Evolutionary conservation across 495 filamentous ascomycete genomes (phyloP).

Genomic region (Aspergillus leporis): DNA sequence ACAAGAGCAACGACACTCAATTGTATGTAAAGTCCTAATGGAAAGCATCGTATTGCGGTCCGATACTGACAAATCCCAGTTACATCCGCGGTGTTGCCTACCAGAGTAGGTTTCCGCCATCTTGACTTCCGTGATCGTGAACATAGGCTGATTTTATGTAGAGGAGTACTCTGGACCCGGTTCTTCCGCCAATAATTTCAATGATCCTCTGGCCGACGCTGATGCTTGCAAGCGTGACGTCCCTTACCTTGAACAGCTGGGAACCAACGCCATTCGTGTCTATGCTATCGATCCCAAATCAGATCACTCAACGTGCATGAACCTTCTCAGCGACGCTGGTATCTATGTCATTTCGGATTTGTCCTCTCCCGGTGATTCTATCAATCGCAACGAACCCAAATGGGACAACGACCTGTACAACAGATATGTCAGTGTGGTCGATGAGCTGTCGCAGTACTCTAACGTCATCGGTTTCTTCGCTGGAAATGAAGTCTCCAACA

Average conservation of each 20-base stretch:
- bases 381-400: constrained; percentile 71
- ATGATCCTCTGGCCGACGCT: constrained; percentile 69
- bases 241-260: constrained; percentile 68
- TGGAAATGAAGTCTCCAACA: constrained; percentile 92
- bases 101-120: constrained; percentile 49
- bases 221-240: constrained; percentile 74
- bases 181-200: constrained; percentile 42
- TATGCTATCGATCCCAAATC: constrained; percentile 82
- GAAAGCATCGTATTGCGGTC: not conserved
- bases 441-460: constrained; percentile 70
- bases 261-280: constrained; percentile 85
- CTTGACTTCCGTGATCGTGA: not conserved
- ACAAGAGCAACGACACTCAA: constrained; percentile 67
- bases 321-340: constrained; percentile 71
- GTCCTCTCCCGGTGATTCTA: constrained; percentile 75
- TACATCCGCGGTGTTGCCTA: constrained; percentile 88
- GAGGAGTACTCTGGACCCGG: constrained; percentile 49
- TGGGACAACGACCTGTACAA: constrained; percentile 76
- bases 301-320: constrained; percentile 81
- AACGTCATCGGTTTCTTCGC: constrained; percentile 95
- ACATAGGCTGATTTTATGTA: constrained; percentile 16
- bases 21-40: constrained; percentile 54
- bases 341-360: constrained; percentile 94
- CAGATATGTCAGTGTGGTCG: constrained; percentile 78
- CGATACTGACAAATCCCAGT: constrained; percentile 31